A percentile compares a stretch with the other conserved stretches of the same genome.
Conservation (phyloP, 345 rosid genomes). For the Citrus reticulata region DNA sequence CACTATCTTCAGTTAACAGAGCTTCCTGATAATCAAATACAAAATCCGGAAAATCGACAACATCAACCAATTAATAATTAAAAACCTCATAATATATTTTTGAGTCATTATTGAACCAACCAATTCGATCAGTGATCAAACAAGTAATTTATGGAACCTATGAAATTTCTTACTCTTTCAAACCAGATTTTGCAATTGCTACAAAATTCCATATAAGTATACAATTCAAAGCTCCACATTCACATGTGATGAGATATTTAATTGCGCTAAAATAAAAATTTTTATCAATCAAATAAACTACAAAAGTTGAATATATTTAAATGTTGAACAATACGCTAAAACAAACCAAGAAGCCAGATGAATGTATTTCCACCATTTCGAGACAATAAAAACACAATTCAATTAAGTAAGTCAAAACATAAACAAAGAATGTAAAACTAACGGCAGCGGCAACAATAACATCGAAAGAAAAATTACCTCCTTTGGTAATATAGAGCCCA, state of each 20-base stretch:
- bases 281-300: not conserved
- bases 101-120: not conserved
- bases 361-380: not conserved
- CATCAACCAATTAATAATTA: too few relatives aligned
- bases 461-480: constrained; percentile 34
- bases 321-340: too few relatives aligned
- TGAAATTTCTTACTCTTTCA: not conserved
- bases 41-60: not conserved
- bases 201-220: not conserved
- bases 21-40: not conserved
- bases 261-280: not conserved
- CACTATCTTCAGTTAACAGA: not conserved
- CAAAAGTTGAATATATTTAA: not conserved
- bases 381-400: not conserved
- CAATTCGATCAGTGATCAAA: not conserved
- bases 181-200: not conserved
- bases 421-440: not conserved
- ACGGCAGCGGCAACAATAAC: not conserved
- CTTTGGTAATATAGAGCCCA: constrained; percentile 72
- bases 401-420: not conserved
- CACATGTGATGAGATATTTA: not conserved
- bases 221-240: not conserved
- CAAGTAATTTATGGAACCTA: not conserved
- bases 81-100: not conserved
- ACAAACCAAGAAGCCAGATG: not conserved